A percentile compares a stretch with the other conserved stretches of the same genome.
These are phyloP conservation scores for Neurospora discreta DNA, from an alignment of 495 filamentous ascomycete genomes.

Conservation along the genomic window DNA sequence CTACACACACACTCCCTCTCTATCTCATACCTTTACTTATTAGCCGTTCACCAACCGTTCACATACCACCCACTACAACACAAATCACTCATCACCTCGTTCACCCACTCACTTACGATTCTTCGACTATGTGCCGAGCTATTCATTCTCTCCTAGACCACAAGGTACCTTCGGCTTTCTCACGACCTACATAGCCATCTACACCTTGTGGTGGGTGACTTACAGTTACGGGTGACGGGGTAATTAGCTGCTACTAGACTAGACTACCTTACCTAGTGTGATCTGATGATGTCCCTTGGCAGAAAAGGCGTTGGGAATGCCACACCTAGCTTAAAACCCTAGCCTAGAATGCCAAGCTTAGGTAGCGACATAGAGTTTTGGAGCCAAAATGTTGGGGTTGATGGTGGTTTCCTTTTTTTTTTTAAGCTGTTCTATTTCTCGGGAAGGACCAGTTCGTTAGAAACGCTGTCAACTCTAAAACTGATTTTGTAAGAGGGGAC, in stretches of 20 bases:
- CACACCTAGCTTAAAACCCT: background rate
- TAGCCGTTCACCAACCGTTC: background rate
- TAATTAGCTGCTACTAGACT: background rate
- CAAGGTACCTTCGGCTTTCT: slow-evolving; percentile 6
- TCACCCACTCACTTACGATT: background rate
- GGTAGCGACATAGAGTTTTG: background rate
- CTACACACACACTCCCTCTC: background rate
- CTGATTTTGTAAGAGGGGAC: background rate
- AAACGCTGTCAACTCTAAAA: background rate
- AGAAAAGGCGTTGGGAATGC: background rate
- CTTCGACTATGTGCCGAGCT: background rate
- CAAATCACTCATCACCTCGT: background rate
- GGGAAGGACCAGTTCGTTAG: background rate
- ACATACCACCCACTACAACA: background rate
- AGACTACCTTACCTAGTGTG: background rate
- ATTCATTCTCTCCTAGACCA: background rate
- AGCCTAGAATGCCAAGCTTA: background rate
- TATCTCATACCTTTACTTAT: background rate
- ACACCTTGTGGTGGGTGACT: background rate
- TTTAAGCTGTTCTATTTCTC: background rate
- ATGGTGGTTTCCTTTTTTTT: background rate
- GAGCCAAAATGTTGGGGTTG: background rate
- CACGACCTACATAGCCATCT: slow-evolving; percentile 18
- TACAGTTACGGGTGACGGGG: background rate
- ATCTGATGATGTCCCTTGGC: background rate